Conservation (phyloP, 371 early-diverging fungal species). For the Blakeslea trispora region DNA sequence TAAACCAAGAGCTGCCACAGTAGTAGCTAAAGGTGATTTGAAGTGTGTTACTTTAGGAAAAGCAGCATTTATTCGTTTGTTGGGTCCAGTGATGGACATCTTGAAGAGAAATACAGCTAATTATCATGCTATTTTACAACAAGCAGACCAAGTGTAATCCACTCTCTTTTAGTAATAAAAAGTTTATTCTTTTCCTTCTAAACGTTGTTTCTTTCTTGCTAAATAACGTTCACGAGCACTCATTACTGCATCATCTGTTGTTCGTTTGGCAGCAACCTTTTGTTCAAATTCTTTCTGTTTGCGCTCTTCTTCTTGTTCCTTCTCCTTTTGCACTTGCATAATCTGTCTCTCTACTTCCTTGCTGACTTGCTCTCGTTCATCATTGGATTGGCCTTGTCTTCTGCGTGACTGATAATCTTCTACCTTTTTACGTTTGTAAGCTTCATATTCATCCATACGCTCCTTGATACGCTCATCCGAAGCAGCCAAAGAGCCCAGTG, state of each 20-base stretch:
- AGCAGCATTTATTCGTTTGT: conserved; percentile 82
- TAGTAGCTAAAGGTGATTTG: conserved; percentile 80
- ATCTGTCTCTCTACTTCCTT: conserved; percentile 56
- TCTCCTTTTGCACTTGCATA: conserved; percentile 54
- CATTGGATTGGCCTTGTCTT: conserved; percentile 26
- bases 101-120: conserved; percentile 67
- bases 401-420: conserved; percentile 39
- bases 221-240: conserved; percentile 79
- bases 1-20: conserved; percentile 83
- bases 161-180: not conserved
- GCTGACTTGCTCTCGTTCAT: conserved; percentile 45
- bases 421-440: conserved; percentile 53
- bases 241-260: conserved; percentile 68
- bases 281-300: conserved; percentile 56
- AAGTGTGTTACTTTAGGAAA: conserved; percentile 87
- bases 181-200: conserved; percentile 15
- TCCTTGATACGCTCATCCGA: conserved; percentile 48
- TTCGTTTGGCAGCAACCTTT: conserved; percentile 62
- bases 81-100: conserved; percentile 90
- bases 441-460: conserved; percentile 49
- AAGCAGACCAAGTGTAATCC: conserved; percentile 47
- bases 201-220: conserved; percentile 70
- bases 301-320: conserved; percentile 53
- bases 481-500: conserved; percentile 30
- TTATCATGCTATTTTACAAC: conserved; percentile 49